A percentile compares a stretch with the other conserved stretches of the same genome.
Conservation (phyloP, 2,329 filamentous ascomycete genomes). For the Epichloe elymi region DNA sequence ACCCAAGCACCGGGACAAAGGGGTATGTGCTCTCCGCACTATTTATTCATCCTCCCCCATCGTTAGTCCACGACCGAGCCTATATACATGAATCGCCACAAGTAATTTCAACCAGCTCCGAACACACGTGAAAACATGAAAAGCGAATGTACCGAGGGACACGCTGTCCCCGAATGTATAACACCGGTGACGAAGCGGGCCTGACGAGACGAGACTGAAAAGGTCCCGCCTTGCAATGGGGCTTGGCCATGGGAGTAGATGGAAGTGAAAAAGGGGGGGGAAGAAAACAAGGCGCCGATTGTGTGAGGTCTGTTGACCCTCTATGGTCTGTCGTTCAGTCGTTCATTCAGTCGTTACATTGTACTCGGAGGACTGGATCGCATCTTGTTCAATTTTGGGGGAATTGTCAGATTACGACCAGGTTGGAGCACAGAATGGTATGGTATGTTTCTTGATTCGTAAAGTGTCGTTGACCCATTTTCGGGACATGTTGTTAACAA, state of each 20-base stretch:
- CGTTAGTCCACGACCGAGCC: background rate
- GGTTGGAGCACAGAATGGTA: background rate
- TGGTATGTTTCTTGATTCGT: constrained; percentile 1
- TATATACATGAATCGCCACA: background rate
- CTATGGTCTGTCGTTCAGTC: constrained; percentile 2
- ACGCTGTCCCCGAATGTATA: too few species aligned
- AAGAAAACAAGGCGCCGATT: constrained; percentile 4
- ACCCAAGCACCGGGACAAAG: background rate
- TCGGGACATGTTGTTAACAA: background rate
- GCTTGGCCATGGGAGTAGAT: background rate
- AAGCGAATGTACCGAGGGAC: too few species aligned
- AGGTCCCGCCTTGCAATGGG: too few species aligned
- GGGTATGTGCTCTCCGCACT: too few species aligned
- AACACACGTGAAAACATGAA: too few species aligned
- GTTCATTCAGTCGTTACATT: constrained; percentile 5
- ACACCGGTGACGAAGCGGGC: too few species aligned
- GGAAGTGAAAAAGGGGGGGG: constrained; percentile 5
- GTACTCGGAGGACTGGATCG: background rate
- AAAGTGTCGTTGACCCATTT: constrained; percentile 10
- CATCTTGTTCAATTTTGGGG: background rate
- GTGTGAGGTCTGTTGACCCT: constrained; percentile 1
- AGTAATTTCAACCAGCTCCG: too few species aligned
- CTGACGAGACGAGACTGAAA: background rate
- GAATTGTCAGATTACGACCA: too few species aligned
- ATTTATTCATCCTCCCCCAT: too few species aligned